These are phyloP conservation scores for Saccharomycopsis microspora DNA, from an alignment of 805 yeast genomes.

Conservation along the genomic window DNA sequence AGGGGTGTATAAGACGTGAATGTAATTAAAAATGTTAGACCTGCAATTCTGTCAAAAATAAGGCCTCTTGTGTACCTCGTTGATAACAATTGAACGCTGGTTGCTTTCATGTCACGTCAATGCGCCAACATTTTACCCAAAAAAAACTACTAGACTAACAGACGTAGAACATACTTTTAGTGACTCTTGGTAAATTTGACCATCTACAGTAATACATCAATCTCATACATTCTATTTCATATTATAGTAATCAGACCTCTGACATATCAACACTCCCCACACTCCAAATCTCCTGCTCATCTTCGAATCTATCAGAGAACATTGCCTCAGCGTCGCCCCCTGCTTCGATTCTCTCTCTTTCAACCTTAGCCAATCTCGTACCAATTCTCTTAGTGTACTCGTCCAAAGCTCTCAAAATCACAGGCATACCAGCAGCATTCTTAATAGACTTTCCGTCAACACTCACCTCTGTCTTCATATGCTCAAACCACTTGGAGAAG, in stretches of 20 bases:
- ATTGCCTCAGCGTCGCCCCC: slow-evolving; percentile 86
- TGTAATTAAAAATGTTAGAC: too few relatives aligned
- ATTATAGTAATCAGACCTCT: not conserved
- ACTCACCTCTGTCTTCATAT: slow-evolving; percentile 20
- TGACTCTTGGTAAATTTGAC: too few relatives aligned
- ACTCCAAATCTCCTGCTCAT: slow-evolving; percentile 81
- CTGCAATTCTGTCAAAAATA: too few relatives aligned
- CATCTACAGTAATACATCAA: too few relatives aligned
- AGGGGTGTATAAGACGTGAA: too few relatives aligned
- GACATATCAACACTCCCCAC: slow-evolving; percentile 56
- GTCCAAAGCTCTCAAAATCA: slow-evolving; percentile 63
- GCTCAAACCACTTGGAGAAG: slow-evolving; percentile 57
- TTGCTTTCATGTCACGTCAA: too few relatives aligned
- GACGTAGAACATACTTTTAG: too few relatives aligned
- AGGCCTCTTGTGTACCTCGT: too few relatives aligned
- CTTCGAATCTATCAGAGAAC: slow-evolving; percentile 78
- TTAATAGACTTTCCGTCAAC: slow-evolving; percentile 26
- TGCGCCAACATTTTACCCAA: too few relatives aligned
- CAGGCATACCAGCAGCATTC: slow-evolving; percentile 31
- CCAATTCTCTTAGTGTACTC: slow-evolving; percentile 91
- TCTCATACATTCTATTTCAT: not conserved
- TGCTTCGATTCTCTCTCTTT: slow-evolving; percentile 75
- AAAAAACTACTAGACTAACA: too few relatives aligned
- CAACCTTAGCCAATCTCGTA: slow-evolving; percentile 73
- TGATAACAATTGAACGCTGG: too few relatives aligned